Percentiles rank a stretch among this genome's conserved stretches.
Conservation (phyloP, 2,329 filamentous ascomycete species). For the Colletotrichum limetticola region DNA sequence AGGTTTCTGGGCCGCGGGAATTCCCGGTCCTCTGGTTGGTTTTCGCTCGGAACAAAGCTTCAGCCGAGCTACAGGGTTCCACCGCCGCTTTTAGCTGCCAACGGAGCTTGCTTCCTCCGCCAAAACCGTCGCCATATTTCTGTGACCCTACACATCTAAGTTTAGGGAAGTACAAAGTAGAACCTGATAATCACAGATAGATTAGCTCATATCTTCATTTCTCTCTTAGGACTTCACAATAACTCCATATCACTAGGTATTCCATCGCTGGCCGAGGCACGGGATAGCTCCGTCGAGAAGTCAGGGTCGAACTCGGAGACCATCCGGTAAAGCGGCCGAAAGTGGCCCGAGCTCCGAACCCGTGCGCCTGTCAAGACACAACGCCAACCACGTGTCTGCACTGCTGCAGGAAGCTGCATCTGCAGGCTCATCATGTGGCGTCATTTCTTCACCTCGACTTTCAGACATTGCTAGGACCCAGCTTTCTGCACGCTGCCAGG, state of each 20-base stretch:
- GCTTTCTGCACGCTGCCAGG: background rate
- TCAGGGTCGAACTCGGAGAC: background rate
- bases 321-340: background rate
- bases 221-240: background rate
- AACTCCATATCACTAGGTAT: too few species aligned
- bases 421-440: constrained; percentile 11
- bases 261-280: background rate
- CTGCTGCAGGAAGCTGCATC: background rate
- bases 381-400: constrained; percentile 6
- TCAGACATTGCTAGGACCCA: background rate
- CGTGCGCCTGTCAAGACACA: constrained; percentile 11
- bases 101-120: background rate
- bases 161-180: too few species aligned
- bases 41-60: constrained; percentile 32
- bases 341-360: constrained; percentile 5
- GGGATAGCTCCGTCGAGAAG: background rate
- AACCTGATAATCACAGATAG: too few species aligned
- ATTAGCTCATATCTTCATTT: background rate
- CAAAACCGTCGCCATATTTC: background rate
- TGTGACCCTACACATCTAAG: background rate
- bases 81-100: background rate
- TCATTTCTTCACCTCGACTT: background rate
- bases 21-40: constrained; percentile 30
- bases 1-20: constrained; percentile 34
- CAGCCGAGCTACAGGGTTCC: constrained; percentile 18